Conservation (phyloP, 1,284 basidiomycete species). For the Trametes versicolor region DNA sequence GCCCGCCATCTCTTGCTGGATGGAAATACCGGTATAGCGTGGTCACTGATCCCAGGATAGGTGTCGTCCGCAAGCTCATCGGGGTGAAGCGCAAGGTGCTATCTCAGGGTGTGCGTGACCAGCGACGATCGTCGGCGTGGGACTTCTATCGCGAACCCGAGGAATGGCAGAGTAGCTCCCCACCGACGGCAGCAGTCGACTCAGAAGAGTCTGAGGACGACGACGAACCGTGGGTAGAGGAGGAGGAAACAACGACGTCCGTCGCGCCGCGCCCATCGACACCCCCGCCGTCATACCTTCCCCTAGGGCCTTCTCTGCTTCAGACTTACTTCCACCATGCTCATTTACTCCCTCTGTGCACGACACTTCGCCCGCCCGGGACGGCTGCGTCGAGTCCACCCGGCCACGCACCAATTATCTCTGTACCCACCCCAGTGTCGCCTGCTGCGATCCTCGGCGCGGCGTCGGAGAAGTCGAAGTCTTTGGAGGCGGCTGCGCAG, state of each 20-base stretch:
- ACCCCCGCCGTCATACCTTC: constrained; percentile 73
- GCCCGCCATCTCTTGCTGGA: constrained; percentile 30
- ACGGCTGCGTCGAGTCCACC: constrained; percentile 55
- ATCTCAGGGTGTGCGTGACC: constrained; percentile 42
- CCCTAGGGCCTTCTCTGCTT: constrained; percentile 70
- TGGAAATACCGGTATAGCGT: constrained; percentile 64
- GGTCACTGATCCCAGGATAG: constrained; percentile 73
- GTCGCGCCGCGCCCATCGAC: constrained; percentile 67
- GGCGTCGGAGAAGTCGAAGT: constrained; percentile 67
- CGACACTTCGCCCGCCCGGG: constrained; percentile 64
- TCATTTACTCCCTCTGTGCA: constrained; percentile 65
- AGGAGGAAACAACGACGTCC: constrained; percentile 45
- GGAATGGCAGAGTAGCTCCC: constrained; percentile 53
- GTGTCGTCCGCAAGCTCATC: constrained; percentile 68
- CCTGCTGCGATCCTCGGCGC: constrained; percentile 72
- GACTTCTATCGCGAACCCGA: constrained; percentile 49
- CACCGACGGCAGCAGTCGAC: constrained; percentile 42
- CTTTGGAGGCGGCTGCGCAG: constrained; percentile 69
- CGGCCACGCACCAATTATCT: constrained; percentile 53
- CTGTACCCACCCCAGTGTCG: constrained; percentile 81
- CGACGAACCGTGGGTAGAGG: constrained; percentile 50
- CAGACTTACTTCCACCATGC: constrained; percentile 72
- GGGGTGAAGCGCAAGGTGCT: constrained; percentile 69
- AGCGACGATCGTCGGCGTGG: constrained; percentile 50
- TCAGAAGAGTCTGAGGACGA: constrained; percentile 50